Evolutionary conservation across 1,139 yeast genomes (phyloP), one percentile per base, ranked within the genome.

Genomic region (Wickerhamomyces sp.): DNA sequence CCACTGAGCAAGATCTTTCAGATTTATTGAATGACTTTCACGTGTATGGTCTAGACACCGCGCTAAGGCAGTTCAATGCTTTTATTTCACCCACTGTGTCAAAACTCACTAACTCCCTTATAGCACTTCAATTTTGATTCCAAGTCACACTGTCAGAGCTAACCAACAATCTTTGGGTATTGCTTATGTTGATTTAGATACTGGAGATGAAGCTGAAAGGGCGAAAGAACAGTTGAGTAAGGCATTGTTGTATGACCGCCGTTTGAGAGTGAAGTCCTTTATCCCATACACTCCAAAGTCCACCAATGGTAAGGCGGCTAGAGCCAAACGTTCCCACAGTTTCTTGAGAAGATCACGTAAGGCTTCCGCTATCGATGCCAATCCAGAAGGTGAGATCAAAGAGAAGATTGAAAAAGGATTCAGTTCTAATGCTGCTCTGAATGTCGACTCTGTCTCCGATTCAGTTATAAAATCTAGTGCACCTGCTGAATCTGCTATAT

Each of bases 131-230:
- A 70, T 75, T 6, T 57, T 76, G 45, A 66, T 75, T 35, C 83
- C 83, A 19, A 69, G 70, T 40, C 72, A 70, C 45, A 70, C 77
- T 2, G 62, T 72, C n/a, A 61, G 70, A 23, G 71, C 72, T 15
- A 60, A 59, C 32, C 67, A 64, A 31, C 65, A 61, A 44, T 72
- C 81, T 3, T 59, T 76, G 38, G 87, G 88, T 2, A 68, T 74
- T 42, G 88, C 83, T 0, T 81, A 78, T 55, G 84, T 73, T 19
- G 84, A 75, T 36, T 75, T 81, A 45, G 61, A 56, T n/a, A 53
- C 64, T 25, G 54, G 58, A 14, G 78, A 71, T 20, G 70, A 39
- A 10, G 82, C 82, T 3, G 62, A 61, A 23, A 56, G 57, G 18
- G 85, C 68, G 4, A 61, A 69, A 26, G 53, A 55, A 7, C 58